Evolutionary conservation across 768 basidiomycete genomes (phyloP), one percentile per base, ranked within the genome.

Genomic region (Strobilomyces confusus): DNA sequence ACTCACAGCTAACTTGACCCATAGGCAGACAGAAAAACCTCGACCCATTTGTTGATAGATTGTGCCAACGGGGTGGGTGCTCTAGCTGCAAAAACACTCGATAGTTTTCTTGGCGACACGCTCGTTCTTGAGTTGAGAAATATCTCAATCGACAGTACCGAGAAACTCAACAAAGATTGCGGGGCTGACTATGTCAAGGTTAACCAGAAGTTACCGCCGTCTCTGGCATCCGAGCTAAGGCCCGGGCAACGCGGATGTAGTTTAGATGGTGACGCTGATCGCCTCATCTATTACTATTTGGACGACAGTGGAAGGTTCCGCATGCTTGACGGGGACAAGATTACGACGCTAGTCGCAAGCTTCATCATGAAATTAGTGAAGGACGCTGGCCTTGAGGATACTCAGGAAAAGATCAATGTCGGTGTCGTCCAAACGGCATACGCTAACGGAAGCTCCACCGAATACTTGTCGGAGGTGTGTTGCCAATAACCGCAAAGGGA

Each of bases 11-110:
- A 30, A 64, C 47, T 26, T 49, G 40, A 43, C 36, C 40, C 25
- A 32, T 54, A 92, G 87, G 73, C 78, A 23, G 83, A 83, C 54
- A 84, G 84, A 52, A 69, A 70, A 74, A 38, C 71, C 75, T 48
- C 79, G 12, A 69, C 79, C 15, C 81, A 84, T 34, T 65, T 99
- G 44, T 68, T 89, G n/a, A 77, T 99, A 38, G 97, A 99, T 69
- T 98, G 97, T 67, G 97, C 97, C n/a, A 98, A 99, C 67, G 97
- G 97, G 25, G 97, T 99, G 22, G 97, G 97, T 44, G 83, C 89
- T 15, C 73, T 77, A 8, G 85, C 88, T 36, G 84, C 90, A 13
- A 73, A 74, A 32, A 80, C 78, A 40, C 73, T 98, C 36, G 65
- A 75, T 5, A 71, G 79, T 49, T 77, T 81, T 49, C 79, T 97